Base-by-base conservation (phyloP, 148 eudicot species). In the Rhododendron vialii region DNA sequence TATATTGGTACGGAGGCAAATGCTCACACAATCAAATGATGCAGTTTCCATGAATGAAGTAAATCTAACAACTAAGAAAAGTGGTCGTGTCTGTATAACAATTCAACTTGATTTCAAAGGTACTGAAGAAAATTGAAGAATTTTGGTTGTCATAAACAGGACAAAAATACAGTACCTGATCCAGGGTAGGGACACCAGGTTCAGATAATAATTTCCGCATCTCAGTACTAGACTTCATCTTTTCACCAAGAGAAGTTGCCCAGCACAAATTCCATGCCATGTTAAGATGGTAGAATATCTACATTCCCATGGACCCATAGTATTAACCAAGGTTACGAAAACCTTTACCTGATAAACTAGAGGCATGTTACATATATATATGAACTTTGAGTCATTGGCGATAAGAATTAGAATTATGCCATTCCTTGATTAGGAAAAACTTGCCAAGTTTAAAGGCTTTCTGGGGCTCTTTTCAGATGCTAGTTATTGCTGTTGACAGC, bases 201-300 rank as follows among this genome's bases (percentile, higher is more conserved):
- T 92, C 95, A 81, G 91, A 91, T 91, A 88, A 88, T 84, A 89
- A 85, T 83, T 88, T 89, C n/a, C 24, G 90, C 73, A 84, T 92
- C 85, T 84, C 90, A 77, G 57, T 57, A 53, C 20, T 75, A 74
- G 89, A 86, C 41, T 87, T 88, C 80, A 81, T 51, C 71, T 86
- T 88, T 81, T 74, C 86, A 89, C 51, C 33, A 9, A 87, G 87
- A 50, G 89, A 86, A 33, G 90, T 83, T 38, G 76, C 81, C 99
- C 99, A 95, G 36, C 99, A 90, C 80, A 93, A 90, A 89, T 91
- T 92, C 99, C 98, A 97, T 74, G 98, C 94, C 91, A 90, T 90
- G 74, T 95, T 94, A 86, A 97, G 92, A 88, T 97, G 99, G 90
- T 94, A 91, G 86, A 97, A 92, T 69, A 93, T 92, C 99, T 97